Percentiles rank a stretch among this genome's conserved stretches.
phyloP scores from a whole-genome alignment of 1,139 yeast species.

The Yamadazyma sp. region DNA sequence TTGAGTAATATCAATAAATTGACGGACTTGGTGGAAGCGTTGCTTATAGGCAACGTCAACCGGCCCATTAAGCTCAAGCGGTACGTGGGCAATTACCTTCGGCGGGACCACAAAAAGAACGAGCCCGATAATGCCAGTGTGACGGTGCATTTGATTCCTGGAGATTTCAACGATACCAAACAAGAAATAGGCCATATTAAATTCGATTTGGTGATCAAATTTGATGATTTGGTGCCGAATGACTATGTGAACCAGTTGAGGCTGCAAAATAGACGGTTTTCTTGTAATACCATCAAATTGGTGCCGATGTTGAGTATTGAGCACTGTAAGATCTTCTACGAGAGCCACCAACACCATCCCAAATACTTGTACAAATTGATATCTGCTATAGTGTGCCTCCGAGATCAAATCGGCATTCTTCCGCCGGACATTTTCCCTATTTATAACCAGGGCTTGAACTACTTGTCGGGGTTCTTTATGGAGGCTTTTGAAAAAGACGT shows the following conservation, averaged over 20 bases:
- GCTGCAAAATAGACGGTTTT: conserved; percentile 30
- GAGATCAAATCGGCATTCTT: conserved; percentile 81
- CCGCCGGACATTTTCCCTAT: conserved; percentile 81
- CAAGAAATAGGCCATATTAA: conserved; percentile 27
- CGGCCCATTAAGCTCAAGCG: conserved; percentile 51
- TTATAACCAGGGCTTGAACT: conserved; percentile 64
- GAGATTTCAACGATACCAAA: conserved; percentile 32
- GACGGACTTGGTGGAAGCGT: conserved; percentile 77
- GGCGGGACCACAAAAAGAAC: conserved; percentile 36
- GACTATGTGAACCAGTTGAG: conserved; percentile 31
- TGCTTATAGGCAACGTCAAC: conserved; percentile 67
- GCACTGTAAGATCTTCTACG: conserved; percentile 54
- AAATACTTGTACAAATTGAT: conserved; percentile 64
- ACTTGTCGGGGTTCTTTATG: conserved; percentile 62
- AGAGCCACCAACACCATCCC: conserved; percentile 23
- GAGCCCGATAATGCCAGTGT: conserved; percentile 20
- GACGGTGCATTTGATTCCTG: conserved; percentile 45
- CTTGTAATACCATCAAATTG: conserved; percentile 63
- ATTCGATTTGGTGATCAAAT: conserved; percentile 64
- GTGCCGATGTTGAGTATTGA: conserved; percentile 82
- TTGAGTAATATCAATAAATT: conserved; percentile 40
- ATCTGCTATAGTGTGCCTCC: conserved; percentile 78
- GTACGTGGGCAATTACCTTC: conserved; percentile 57
- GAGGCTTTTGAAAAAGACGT: conserved; percentile 29
- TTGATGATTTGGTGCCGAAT: conserved; percentile 64